Evolutionary conservation across 2,329 filamentous ascomycete species (phyloP).

Genomic region (Chrysoporthe austroafricana): DNA sequence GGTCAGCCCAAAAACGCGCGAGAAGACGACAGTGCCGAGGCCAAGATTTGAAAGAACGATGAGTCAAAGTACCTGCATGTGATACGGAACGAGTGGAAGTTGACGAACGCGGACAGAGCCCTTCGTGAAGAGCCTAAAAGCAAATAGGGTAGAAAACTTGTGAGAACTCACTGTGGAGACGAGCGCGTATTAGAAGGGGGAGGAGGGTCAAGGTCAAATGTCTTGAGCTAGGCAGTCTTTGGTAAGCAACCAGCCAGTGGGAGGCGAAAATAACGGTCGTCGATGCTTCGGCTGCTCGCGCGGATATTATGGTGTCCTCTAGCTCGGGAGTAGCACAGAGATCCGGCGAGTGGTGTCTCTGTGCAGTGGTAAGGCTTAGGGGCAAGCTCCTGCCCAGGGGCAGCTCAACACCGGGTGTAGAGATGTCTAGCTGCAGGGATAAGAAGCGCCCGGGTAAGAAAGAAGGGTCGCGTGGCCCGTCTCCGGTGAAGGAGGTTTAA

Average conservation of each 20-base stretch:
- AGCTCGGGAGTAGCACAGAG: conserved; percentile 23
- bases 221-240: conserved; percentile 24
- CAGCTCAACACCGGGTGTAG: background rate
- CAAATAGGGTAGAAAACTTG: background rate
- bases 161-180: conserved; percentile 17
- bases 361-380: conserved; percentile 9
- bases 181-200: conserved; percentile 17
- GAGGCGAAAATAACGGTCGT: conserved; percentile 27
- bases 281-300: conserved; percentile 21
- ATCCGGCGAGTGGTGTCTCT: conserved; percentile 17
- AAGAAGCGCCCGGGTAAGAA: conserved; percentile 4
- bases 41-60: background rate
- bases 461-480: conserved; percentile 4
- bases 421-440: conserved; percentile 19
- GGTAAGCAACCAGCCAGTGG: conserved; percentile 8
- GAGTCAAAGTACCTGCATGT: conserved; percentile 12
- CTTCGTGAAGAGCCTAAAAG: conserved; percentile 1
- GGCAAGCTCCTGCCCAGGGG: background rate
- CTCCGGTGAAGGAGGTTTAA: conserved; percentile 6
- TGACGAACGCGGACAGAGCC: background rate
- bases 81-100: conserved; percentile 16
- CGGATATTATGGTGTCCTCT: conserved; percentile 21
- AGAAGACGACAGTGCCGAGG: background rate
- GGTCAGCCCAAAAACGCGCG: conserved; percentile 18
- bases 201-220: conserved; percentile 9